Percentiles rank a stretch among this genome's conserved stretches.
phyloP scores from a whole-genome alignment of 176 grass and related monocot species.

The Carex kokanica region DNA sequence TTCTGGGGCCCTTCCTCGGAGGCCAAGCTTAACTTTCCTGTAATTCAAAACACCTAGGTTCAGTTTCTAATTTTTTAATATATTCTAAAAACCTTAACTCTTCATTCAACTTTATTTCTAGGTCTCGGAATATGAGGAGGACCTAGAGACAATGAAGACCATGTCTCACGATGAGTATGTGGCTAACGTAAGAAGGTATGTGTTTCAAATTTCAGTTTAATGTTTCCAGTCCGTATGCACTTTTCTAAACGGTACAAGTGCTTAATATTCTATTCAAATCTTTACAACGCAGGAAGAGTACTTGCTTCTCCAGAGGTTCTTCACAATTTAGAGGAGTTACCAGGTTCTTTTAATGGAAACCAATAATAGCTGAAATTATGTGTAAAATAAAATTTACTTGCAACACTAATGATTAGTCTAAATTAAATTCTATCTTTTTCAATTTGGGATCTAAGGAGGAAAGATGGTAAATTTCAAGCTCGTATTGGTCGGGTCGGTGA shows the following conservation, averaged over 20 bases:
- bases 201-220: conserved; percentile 6
- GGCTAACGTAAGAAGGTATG: conserved; percentile 81
- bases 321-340: conserved; percentile 86
- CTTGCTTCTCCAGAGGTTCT: conserved; percentile 97
- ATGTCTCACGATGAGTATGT: conserved; percentile 95
- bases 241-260: neutral
- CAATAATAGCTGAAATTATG: conserved; percentile 8
- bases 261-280: neutral
- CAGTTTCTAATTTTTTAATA: conserved; percentile 15
- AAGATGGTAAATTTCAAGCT: conserved; percentile 97
- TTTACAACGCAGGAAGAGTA: conserved; percentile 68
- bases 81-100: neutral
- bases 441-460: conserved; percentile 52
- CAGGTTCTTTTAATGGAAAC: conserved; percentile 45
- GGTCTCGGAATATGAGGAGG: conserved; percentile 78
- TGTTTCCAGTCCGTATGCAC: neutral
- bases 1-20: conserved; percentile 66
- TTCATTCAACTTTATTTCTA: conserved; percentile 19
- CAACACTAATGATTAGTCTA: conserved; percentile 10
- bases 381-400: conserved; percentile 21
- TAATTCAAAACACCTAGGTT: conserved; percentile 36
- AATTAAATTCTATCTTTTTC: conserved; percentile 22
- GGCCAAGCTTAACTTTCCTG: conserved; percentile 83
- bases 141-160: conserved; percentile 74
- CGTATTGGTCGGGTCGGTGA: conserved; percentile 88